Evolutionary conservation across 148 eudicot species (phyloP), one percentile per base, ranked within the genome.

Genomic region (Chenopodium album): DNA sequence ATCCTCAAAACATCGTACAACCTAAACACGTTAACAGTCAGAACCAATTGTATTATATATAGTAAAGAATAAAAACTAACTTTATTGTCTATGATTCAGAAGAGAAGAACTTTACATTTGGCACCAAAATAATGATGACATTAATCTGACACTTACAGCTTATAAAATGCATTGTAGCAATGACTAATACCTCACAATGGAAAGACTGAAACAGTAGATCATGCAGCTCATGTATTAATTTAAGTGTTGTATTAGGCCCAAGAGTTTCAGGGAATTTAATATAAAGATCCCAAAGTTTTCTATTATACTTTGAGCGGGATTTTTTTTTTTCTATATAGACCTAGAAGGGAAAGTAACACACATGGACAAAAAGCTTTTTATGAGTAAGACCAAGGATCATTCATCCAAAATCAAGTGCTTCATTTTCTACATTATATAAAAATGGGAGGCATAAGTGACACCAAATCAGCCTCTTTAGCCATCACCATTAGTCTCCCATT

Each of bases 1-100:
- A 85, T 96, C 99, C 85, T 96, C 99, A 84, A 96, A 96, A 91
- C 99, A 96, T 7, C 99, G 98, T 48, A 96, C 99, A 83, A 96
- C 99, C 99, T 96, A 88, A 75, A 87, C 60, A 29, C 80, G 71
- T 26, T 37, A 48, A 79, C 23, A 50, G 73, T 66, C 62, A 67
- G 52, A 16, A 31, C 47, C 11, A 41, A 7, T 41, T 41, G 41
- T 41, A 34, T 50, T 17, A 29, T 31, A 41, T 5, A 56, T 22
- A 48, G 28, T 71, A 20, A 66, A 37, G 4, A 50, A 14, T 69
- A 63, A 73, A 37, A 48, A 71, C 32, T 23, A 17, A 19, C 17
- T 1, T 20, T 37, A 1, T 16, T 20, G 26, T 14, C 17, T 2
- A 4, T 73, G 31, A 64, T 62, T 37, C 59, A 32, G 22, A 52